These are phyloP conservation scores for Syzygium grande DNA, from an alignment of 345 rosid genomes.

Conservation along the genomic window DNA sequence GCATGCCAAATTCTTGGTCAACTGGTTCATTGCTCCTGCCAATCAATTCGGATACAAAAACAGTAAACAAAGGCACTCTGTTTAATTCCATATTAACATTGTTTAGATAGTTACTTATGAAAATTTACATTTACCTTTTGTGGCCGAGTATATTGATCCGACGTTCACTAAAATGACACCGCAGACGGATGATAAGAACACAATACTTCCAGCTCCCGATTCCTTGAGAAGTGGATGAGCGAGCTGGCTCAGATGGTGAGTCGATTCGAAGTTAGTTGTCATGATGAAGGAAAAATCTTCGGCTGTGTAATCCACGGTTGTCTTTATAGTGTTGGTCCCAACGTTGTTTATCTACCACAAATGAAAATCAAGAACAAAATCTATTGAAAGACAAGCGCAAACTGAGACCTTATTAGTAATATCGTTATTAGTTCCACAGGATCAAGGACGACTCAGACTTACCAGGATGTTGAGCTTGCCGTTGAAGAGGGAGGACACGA, in stretches of 20 bases:
- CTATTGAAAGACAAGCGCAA: neutral
- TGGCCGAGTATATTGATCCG: conserved; percentile 23
- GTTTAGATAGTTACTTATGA: neutral
- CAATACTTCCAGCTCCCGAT: conserved; percentile 18
- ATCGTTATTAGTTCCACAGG: neutral
- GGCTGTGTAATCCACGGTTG: conserved; percentile 18
- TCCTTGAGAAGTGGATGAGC: conserved; percentile 18
- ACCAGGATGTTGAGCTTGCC: conserved; percentile 62
- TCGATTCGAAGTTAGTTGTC: conserved; percentile 8
- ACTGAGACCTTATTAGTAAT: neutral
- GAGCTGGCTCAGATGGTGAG: conserved; percentile 11
- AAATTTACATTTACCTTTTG: conserved; percentile 16
- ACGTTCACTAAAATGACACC: neutral
- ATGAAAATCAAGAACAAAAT: neutral
- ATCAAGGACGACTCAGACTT: neutral
- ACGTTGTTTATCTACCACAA: conserved; percentile 41
- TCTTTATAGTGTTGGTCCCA: conserved; percentile 27
- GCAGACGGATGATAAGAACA: neutral
- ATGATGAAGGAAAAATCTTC: conserved; percentile 29
- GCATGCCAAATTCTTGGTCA: conserved; percentile 37
- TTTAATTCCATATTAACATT: neutral
- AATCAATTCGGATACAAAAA: neutral
- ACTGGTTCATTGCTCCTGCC: conserved; percentile 34
- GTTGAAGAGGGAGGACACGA: conserved; percentile 28
- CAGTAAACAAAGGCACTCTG: neutral